Percentiles rank a stretch among this genome's conserved stretches.
These are phyloP conservation scores for Cladosporium oxysporum DNA, from an alignment of 2,329 filamentous ascomycete genomes.

Conservation along the genomic window DNA sequence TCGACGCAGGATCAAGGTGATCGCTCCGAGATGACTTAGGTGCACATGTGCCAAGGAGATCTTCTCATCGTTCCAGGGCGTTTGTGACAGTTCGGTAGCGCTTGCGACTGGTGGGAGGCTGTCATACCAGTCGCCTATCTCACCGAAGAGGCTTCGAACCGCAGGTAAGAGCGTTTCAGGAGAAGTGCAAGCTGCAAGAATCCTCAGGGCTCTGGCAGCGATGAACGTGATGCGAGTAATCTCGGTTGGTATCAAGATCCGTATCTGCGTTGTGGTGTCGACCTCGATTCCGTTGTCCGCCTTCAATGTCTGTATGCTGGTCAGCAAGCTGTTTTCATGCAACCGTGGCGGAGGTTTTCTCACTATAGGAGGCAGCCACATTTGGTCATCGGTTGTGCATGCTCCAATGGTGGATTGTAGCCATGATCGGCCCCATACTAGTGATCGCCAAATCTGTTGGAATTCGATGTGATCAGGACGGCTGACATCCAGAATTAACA, in stretches of 20 bases:
- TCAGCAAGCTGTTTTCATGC: not conserved
- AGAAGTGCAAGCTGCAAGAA: not conserved
- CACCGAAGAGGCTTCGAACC: not conserved
- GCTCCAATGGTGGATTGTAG: constrained; percentile 16
- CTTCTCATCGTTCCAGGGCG: constrained; percentile 7
- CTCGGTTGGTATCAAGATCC: not conserved
- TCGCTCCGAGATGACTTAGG: constrained; percentile 9
- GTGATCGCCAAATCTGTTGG: constrained; percentile 12
- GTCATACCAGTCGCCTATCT: constrained; percentile 8
- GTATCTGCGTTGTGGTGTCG: not conserved
- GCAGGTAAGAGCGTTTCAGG: not conserved
- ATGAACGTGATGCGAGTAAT: not conserved
- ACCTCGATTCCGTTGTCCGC: not conserved
- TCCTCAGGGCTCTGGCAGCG: constrained; percentile 1
- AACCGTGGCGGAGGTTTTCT: not conserved
- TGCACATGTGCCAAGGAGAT: constrained; percentile 5
- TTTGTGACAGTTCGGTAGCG: constrained; percentile 1
- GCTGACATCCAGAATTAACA: not conserved
- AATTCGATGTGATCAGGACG: constrained; percentile 5
- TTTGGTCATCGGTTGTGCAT: constrained; percentile 3
- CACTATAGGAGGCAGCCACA: constrained; percentile 15
- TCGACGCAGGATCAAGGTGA: constrained; percentile 9
- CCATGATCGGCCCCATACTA: constrained; percentile 13
- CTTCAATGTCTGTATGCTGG: not conserved
- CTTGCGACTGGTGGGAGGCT: not conserved